phyloP scores from a whole-genome alignment of 2,329 filamentous ascomycete genomes.

The Phoma sp. region DNA sequence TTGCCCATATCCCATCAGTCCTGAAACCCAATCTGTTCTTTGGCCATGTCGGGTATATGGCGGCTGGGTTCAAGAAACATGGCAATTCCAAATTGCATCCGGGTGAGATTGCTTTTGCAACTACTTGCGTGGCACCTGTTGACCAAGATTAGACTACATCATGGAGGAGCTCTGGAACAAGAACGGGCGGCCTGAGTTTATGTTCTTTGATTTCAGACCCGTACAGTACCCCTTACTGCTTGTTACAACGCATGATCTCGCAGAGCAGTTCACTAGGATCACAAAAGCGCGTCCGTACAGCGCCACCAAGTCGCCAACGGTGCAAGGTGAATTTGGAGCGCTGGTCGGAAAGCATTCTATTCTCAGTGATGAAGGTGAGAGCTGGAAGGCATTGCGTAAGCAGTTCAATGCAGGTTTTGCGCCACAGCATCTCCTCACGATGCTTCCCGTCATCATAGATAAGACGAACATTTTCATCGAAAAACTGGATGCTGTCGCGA shows the following conservation, averaged over 20 bases:
- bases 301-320: slow-evolving; percentile 43
- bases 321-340: slow-evolving; percentile 22
- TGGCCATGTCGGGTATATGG: slow-evolving; percentile 37
- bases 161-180: slow-evolving; percentile 36
- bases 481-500: slow-evolving; percentile 37
- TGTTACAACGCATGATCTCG: slow-evolving; percentile 41
- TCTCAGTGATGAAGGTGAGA: slow-evolving; percentile 29
- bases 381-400: slow-evolving; percentile 45
- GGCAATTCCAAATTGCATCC: slow-evolving; percentile 36
- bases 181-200: slow-evolving; percentile 34
- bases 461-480: slow-evolving; percentile 43
- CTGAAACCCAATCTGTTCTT: slow-evolving; percentile 32
- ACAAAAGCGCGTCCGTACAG: slow-evolving; percentile 41
- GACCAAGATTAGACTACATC: slow-evolving; percentile 37
- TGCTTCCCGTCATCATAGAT: slow-evolving; percentile 44
- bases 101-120: slow-evolving; percentile 21
- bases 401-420: slow-evolving; percentile 49
- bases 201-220: slow-evolving; percentile 43
- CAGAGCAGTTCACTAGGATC: slow-evolving; percentile 41
- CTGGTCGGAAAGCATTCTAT: slow-evolving; percentile 40
- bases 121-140: neutral
- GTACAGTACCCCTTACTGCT: slow-evolving; percentile 31
- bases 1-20: slow-evolving; percentile 29
- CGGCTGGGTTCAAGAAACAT: slow-evolving; percentile 30
- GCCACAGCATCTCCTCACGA: slow-evolving; percentile 42